Base-by-base conservation (phyloP, 73 alveolate genomes). In the Symbiodinium pilosum region DNA sequence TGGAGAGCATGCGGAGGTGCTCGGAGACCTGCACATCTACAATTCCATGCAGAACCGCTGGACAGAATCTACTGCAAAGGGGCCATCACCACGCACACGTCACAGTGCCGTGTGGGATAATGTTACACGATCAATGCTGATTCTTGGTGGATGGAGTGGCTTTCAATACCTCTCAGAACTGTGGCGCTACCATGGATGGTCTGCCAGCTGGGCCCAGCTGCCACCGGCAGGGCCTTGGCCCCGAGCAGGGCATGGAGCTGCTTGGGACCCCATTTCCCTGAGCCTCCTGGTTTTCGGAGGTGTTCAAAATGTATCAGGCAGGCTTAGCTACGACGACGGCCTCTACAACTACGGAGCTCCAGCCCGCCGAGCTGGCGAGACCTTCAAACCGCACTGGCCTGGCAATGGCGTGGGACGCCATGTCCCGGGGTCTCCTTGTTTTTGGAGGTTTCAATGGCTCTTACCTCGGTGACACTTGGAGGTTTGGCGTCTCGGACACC, bases 271-370 rank as follows among this genome's bases (percentile, higher is more conserved):
- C 59, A 14, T 47, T 32, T 16, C 73, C 34, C 9, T 32, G 34
- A 56, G 73, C 73, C 73, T 56, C 73, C n/a, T 56, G 73, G 73
- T 56, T 56, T 56, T 56, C 73, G 73, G 73, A 3, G 73, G 73
- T 32, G n/a, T 56, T 32, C 73, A 56, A 32, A 56, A 56, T 32
- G 32, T 56, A 32, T 56, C 73, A 3, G 40, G 64, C 20, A 34
- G 39, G 47, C 39, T 73, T 43, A 39, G 47, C 43, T 73, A 73
- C 20, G 42, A 28, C 30, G 21, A 18, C 18, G 43, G 44, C 34
- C 43, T 73, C 21, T 30, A 18, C 47, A 73, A 24, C 44, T 73
- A 20, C 86, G 34, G 86, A 43, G 14, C 34, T 26, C 47, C 34
- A 28, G 6, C 86, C 47, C n/a, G 43, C 44, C 73, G 73, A n/a